These are phyloP conservation scores for Psilocybe azurescens DNA, from an alignment of 768 basidiomycete species.

Conservation along the genomic window DNA sequence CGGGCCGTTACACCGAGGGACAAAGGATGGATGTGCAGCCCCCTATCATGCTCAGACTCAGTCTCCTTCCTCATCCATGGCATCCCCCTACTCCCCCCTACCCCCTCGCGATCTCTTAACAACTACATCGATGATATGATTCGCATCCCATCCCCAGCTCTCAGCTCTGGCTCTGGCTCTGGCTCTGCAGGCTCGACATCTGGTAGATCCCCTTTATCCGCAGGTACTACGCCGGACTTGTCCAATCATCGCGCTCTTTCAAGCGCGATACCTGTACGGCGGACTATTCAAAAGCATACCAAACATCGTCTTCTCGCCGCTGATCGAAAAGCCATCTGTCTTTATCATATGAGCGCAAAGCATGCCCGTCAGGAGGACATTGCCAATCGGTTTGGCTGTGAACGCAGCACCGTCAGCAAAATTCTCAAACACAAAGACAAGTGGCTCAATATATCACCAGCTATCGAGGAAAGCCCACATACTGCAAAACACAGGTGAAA, in stretches of 20 bases:
- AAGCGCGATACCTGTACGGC: not conserved
- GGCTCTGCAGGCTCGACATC: not conserved
- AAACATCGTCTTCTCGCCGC: conserved; percentile 78
- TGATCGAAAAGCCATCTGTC: conserved; percentile 79
- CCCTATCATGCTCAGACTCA: conserved; percentile 20
- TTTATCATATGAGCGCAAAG: conserved; percentile 66
- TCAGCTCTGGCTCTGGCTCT: conserved; percentile 53
- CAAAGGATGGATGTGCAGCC: not conserved
- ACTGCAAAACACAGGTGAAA: conserved; percentile 74
- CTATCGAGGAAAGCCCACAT: conserved; percentile 59
- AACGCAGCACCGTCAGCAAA: conserved; percentile 94
- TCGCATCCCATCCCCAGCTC: conserved; percentile 64
- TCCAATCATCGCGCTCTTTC: not conserved
- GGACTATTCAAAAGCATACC: conserved; percentile 43
- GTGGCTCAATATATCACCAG: conserved; percentile 67
- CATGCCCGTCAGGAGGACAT: conserved; percentile 85
- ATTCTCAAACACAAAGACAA: conserved; percentile 85
- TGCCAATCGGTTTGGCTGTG: conserved; percentile 74
- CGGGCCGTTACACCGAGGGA: conserved; percentile 30
- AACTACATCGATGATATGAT: conserved; percentile 40
- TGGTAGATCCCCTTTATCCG: not conserved
- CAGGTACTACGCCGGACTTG: not conserved
- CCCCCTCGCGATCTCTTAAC: conserved; percentile 47
- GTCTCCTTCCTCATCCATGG: conserved; percentile 40
- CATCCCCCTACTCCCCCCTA: conserved; percentile 50